Evolutionary conservation across 2,329 filamentous ascomycete genomes (phyloP).

Genomic region (Neonectria hederae): DNA sequence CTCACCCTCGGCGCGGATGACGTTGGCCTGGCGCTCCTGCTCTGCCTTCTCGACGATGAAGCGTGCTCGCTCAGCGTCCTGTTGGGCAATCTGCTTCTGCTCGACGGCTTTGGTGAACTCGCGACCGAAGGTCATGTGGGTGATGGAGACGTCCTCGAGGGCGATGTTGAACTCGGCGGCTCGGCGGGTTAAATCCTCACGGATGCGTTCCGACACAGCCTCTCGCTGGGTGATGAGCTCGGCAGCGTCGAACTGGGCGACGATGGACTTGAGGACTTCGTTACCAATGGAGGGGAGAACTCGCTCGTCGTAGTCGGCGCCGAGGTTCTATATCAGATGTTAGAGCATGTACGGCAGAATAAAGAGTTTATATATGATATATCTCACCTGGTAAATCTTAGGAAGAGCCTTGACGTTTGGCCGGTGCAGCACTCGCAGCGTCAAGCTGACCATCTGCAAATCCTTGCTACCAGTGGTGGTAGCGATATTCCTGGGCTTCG

Average conservation of each 20-base stretch:
- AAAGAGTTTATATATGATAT: neutral
- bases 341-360: slow-evolving; percentile 9
- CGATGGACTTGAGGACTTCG: slow-evolving; percentile 98
- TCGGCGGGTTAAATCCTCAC: slow-evolving; percentile 88
- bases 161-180: slow-evolving; percentile 98
- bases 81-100: slow-evolving; percentile 99
- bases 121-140: slow-evolving; percentile 99
- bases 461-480: slow-evolving; percentile 99
- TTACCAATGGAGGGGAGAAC: slow-evolving; percentile 99
- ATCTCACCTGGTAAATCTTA: slow-evolving; percentile 93
- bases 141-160: slow-evolving; percentile 98
- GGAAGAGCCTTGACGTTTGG: slow-evolving; percentile 92
- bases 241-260: slow-evolving; percentile 97
- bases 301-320: slow-evolving; percentile 97
- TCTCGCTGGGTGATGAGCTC: slow-evolving; percentile 99
- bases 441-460: slow-evolving; percentile 99
- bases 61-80: slow-evolving; percentile 94
- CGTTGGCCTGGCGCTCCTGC: slow-evolving; percentile 98
- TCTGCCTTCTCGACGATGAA: slow-evolving; percentile 99
- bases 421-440: slow-evolving; percentile 91
- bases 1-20: slow-evolving; percentile 97
- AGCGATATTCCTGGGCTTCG: slow-evolving; percentile 95
- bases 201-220: slow-evolving; percentile 94
- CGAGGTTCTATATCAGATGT: slow-evolving; percentile 76
- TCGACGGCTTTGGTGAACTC: slow-evolving; percentile 99